Evolutionary conservation across 768 basidiomycete genomes (phyloP), one percentile per base, ranked within the genome.

Genomic region (Suillus placidus): DNA sequence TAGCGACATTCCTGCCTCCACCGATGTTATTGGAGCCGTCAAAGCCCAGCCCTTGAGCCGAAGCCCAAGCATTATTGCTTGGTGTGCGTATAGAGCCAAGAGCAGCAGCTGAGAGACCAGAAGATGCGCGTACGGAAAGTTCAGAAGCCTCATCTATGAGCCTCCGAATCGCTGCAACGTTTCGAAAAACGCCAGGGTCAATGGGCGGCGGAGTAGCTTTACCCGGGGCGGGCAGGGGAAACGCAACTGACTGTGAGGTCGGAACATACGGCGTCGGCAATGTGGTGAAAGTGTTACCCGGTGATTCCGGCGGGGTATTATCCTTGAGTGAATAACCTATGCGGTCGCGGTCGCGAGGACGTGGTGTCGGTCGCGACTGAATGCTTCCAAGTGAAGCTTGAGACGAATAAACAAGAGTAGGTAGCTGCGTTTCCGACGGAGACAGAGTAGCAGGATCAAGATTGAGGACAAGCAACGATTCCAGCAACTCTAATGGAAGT

Each of bases 131-230:
- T 6, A 96, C 90, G 14, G 91, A 93, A 8, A 96, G 82, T 73
- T 95, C 94, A 2, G 94, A 87, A 1, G 94, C 94, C 73, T 94
- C 94, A 73, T 96, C 94, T 67, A 96, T 93, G 43, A 95, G 86
- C 61, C 87, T 80, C 26, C 94, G 87, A 62, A 96, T 93, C 34
- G 84, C 80, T 0, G 86, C 82, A 30, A 95, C 88, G 57, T 85
- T 90, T 26, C 88, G 87, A 69, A 96, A 94, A 1, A 94, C 92
- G 47, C 92, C 93, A 1, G 93, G 93, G 71, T 95, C 94, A 61
- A 96, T 93, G 14, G 93, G 94, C 0, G 93, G 93, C 0, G 94
- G 94, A 0, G 87, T 85, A 3, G 90, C 85, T 66, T 88, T 90
- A 4, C 88, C 88, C 5, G 88, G 83, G 57, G 83, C 84, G 1